Base-by-base conservation (phyloP, 495 filamentous ascomycete genomes). In the Penicillium macrosclerotiorum region DNA sequence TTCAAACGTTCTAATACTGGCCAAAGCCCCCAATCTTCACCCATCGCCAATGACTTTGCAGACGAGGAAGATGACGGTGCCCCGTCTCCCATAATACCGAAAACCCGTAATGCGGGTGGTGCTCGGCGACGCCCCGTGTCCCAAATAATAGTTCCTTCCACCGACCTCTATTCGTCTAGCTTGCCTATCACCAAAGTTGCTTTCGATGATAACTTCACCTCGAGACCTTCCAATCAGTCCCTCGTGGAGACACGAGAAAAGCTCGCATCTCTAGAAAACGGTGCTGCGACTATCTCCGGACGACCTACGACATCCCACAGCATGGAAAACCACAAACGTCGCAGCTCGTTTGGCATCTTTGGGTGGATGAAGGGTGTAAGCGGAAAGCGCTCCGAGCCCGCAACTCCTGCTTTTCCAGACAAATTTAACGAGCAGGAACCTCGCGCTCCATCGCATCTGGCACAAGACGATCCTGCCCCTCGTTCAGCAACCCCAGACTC, bases 281-380 rank as follows among this genome's bases (percentile, higher is more conserved):
- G 45, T 30, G 45, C 65, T 12, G 40, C 55, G 19, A 52, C 52
- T 13, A 52, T 54, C 32, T 47, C 61, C 8, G 49, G 20, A 8
- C 59, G 64, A n/a, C 63, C 64, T 1, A 48, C 52, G 8, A 63
- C 62, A 13, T 66, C 68, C 12, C 52, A 65, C 29, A 55, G 52
- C 42, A 52, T 47, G 20, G 64, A 70, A 4, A 30, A 11, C 6
- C 66, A 68, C 45, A 71, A 70, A 34, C 59, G 68, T 11, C 67
- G 64, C 32, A 65, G 64, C 47, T 74, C 71, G 1, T 53, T 72
- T 1, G 62, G 67, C 3, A 65, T 74, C 18, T 64, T 73, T 30
- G 59, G 68, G 26, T 74, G 71, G 71, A 68, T 74, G 64, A 74
- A 74, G 38, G 58, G 64, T 2, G 56, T 65, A 16, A 50, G 61